A percentile compares a stretch with the other conserved stretches of the same genome.
Evolutionary conservation across 306 rosid genomes (phyloP).

Genomic region (Amphicarpaea edgeworthii): DNA sequence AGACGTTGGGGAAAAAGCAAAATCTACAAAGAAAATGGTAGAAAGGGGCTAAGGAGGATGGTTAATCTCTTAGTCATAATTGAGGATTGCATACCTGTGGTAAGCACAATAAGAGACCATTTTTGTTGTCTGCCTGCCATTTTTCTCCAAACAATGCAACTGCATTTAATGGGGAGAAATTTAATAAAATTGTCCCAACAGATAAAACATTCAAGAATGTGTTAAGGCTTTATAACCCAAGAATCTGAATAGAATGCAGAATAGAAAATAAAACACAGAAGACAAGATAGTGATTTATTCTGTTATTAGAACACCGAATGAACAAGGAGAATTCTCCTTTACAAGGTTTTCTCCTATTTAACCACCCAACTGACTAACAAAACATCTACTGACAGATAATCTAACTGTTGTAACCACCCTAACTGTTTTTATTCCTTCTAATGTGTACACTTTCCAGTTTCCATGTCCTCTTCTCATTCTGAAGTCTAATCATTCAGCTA

Average conservation of each 20-base stretch:
- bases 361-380: neutral
- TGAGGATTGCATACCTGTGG: conserved; percentile 77
- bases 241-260: neutral
- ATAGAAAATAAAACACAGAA: conserved; percentile 3
- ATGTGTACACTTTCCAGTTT: neutral
- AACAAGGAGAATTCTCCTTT: conserved; percentile 3
- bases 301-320: neutral
- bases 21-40: conserved; percentile 9
- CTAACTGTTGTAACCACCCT: neutral
- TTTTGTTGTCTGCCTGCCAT: conserved; percentile 88
- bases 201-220: conserved; percentile 33
- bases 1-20: conserved; percentile 29
- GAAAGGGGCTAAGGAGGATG: conserved; percentile 2
- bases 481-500: conserved; percentile 1
- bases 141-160: conserved; percentile 95
- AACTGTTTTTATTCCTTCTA: conserved; percentile 4
- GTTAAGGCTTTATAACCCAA: neutral
- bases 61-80: conserved; percentile 23
- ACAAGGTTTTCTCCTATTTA: neutral
- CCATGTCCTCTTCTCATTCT: neutral
- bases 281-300: neutral
- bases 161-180: conserved; percentile 56
- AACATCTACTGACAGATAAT: neutral
- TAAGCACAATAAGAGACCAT: conserved; percentile 98
- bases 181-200: conserved; percentile 30